Base-by-base conservation (phyloP, 2,329 filamentous ascomycete species). In the Aspergillus sp. region DNA sequence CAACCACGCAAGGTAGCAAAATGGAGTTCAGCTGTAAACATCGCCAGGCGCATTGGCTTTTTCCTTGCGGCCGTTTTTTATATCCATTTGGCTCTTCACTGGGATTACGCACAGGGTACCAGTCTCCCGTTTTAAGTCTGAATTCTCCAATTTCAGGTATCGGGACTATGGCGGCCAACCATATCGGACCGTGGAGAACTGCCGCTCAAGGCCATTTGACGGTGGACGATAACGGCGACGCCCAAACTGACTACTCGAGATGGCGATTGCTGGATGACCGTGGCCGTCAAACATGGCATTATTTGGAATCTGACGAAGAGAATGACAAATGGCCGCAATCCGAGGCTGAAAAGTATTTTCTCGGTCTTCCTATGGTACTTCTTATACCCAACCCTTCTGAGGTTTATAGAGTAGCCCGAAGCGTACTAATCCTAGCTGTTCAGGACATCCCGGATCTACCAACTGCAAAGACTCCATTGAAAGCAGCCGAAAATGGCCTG, bases 251-350 rank as follows among this genome's bases (percentile, higher is more conserved):
- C 67, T 80, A 80, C 54, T 78, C 81, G 5, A 77, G 86, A 67
- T 98, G 93, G 93, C 80, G 93, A 51, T 71, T 97, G 63, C 78
- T 81, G 51, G 85, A 94, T 60, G 87, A 94, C 49, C 78, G 80
- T 44, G 91, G 93, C 42, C 78, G 86, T 46, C 89, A 96, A 59
- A 95, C 88, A 43, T 98, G 93, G 93, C 86, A 93, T 60, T 98
- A 97, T 63, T 73, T 98, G 3, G 71, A 78, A 52, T 79, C 80
- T 7, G 84, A 93, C 45, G 76, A 87, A 49, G 82, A 86, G 46
- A 69, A 76, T 5, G 74, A 85, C 57, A 71, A 79, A 48, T 96
- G 91, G 90, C 89, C 91, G 4, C 90, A 96, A 69, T 85, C 80
- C 27, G 76, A 75, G 47, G 88, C 89, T n/a, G 94, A 98, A 64